Evolutionary conservation across 78 protist genomes (phyloP), one percentile per base, ranked within the genome.

Genomic region (Dictyostelium capitatum): DNA sequence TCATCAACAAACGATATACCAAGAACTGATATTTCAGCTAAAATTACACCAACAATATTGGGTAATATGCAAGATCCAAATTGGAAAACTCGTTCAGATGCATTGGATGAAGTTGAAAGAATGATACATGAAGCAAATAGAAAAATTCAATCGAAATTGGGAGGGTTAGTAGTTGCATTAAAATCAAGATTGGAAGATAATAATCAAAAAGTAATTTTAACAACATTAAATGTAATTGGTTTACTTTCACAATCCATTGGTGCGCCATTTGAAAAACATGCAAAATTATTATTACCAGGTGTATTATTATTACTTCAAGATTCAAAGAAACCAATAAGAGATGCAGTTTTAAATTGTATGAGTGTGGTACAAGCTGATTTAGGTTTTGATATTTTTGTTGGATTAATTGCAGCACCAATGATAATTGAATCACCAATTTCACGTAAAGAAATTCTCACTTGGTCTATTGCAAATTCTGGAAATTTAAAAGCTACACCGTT

Each of bases 131-230:
- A 83, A 17, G 95, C 95, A 65, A 91, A 91, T 48, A 74, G 48
- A n/a, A 91, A 69, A n/a, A 20, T 91, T n/a, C 89, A 91, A 69
- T 90, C 95, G 0, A 81, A 80, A 41, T 46, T 91, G 19, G 95
- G 95, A 6, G 32, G 32, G 2, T 64, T 91, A 3, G 37, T 74
- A 11, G 30, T 80, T 8, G 70, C 70, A 1, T 15, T 91, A 11
- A 91, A 91, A 62, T 47, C 57, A 20, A 32, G 89, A 48, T 50
- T 91, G 1, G 50, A 59, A 0, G 95, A 91, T 30, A 80, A 54
- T 46, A 91, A 91, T 46, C 89, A 91, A 74, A 91, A 91, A 48
- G 82, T 82, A 32, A 20, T 72, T 12, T 57, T 82, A 1, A 91
- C 84, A 1, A 69, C 95, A 10, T 59, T 91, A 25, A 79, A 80